Percentiles rank a stretch among this genome's conserved stretches.
phyloP scores from a whole-genome alignment of 2,329 filamentous ascomycete species.

The Beauveria pseudobassiana region DNA sequence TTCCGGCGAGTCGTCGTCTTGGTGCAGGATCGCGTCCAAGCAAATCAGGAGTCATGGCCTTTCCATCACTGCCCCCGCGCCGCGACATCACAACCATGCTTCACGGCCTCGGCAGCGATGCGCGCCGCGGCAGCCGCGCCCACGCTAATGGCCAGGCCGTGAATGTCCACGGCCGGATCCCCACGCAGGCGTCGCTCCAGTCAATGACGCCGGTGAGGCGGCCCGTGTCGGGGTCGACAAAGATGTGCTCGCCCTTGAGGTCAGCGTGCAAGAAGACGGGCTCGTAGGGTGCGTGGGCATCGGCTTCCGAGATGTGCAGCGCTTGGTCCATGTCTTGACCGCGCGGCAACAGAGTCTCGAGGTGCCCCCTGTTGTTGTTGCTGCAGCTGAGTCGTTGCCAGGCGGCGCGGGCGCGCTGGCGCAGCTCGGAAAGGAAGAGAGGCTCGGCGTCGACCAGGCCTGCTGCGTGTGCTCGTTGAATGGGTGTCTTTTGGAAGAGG shows the following conservation, averaged over 20 bases:
- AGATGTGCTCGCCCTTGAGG: constrained; percentile 11
- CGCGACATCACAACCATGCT: not conserved
- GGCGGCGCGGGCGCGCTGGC: not conserved
- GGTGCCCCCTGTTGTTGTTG: not conserved
- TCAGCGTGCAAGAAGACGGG: constrained; percentile 6
- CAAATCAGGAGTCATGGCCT: too few relatives aligned
- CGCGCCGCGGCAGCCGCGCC: constrained; percentile 1
- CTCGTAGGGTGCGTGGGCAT: not conserved
- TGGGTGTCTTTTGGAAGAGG: not conserved
- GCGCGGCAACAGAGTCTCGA: not conserved
- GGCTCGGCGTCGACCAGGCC: not conserved
- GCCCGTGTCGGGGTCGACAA: constrained; percentile 1
- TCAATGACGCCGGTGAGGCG: constrained; percentile 7
- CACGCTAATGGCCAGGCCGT: constrained; percentile 6
- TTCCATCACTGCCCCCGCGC: not conserved
- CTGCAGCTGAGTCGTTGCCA: not conserved
- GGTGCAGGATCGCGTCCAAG: constrained; percentile 1
- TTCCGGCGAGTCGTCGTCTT: constrained; percentile 1
- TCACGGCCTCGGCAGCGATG: not conserved
- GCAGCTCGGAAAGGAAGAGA: not conserved
- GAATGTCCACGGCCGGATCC: constrained; percentile 1
- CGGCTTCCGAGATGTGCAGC: not conserved
- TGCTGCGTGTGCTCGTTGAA: not conserved
- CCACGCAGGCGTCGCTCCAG: constrained; percentile 10
- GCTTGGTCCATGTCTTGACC: not conserved